phyloP scores from a whole-genome alignment of 2,329 filamentous ascomycete genomes.

The Botryotinia narcissicola region DNA sequence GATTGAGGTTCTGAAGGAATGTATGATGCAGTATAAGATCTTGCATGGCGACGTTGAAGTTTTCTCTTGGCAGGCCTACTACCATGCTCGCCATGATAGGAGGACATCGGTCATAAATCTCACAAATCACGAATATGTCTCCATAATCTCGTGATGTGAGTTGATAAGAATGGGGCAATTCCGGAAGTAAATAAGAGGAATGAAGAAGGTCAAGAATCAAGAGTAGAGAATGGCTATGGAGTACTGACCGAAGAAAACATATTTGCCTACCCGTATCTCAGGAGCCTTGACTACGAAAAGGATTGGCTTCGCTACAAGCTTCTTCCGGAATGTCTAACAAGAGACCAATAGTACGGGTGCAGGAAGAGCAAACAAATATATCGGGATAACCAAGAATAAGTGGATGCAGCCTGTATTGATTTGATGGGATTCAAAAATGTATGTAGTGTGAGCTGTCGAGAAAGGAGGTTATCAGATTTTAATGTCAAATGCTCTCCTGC shows the following conservation, averaged over 20 bases:
- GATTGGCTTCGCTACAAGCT: constrained; percentile 22
- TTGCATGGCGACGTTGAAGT: constrained; percentile 14
- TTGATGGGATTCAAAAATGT: not conserved
- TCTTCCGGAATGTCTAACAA: constrained; percentile 7
- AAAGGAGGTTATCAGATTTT: not conserved
- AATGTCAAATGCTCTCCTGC: constrained; percentile 9
- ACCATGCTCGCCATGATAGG: not conserved
- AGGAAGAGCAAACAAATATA: constrained; percentile 4
- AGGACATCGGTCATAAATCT: constrained; percentile 11
- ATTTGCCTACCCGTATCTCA: constrained; percentile 11
- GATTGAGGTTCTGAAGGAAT: constrained; percentile 12
- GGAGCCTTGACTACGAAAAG: constrained; percentile 9
- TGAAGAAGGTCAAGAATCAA: not conserved
- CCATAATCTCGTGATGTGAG: constrained; percentile 18
- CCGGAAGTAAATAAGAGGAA: not conserved
- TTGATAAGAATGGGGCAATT: constrained; percentile 7
- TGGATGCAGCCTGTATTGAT: constrained; percentile 3
- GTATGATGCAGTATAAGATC: constrained; percentile 14
- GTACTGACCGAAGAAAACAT: constrained; percentile 30
- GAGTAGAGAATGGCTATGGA: constrained; percentile 1
- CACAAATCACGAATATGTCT: constrained; percentile 6
- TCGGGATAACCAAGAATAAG: constrained; percentile 1
- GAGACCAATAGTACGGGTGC: constrained; percentile 14
- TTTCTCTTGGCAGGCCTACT: constrained; percentile 12
- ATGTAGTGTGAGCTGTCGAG: constrained; percentile 6